Evolutionary conservation across 208 protist species (phyloP).

Genomic region (Trichomonas tenax): DNA sequence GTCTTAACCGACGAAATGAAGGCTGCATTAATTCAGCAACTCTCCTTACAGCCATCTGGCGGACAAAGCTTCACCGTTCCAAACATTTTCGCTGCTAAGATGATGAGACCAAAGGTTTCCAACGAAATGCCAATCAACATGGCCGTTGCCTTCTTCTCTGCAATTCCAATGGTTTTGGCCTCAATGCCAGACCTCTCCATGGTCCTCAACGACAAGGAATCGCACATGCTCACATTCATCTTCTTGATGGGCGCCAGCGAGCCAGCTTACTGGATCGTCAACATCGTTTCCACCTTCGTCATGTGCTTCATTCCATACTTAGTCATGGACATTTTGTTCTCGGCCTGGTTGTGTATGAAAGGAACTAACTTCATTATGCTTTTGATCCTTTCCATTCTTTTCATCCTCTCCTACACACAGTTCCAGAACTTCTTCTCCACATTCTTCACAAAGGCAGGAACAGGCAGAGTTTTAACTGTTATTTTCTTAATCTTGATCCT

Average conservation of each 20-base stretch:
- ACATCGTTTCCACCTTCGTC: background rate
- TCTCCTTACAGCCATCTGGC: background rate
- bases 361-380: background rate
- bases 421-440: background rate
- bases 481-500: background rate
- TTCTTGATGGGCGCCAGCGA: background rate
- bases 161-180: background rate
- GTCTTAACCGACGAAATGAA: background rate
- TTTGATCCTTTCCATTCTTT: background rate
- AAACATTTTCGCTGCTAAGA: background rate
- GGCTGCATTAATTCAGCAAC: background rate
- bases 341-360: background rate
- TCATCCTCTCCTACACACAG: background rate
- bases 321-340: background rate
- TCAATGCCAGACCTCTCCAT: background rate
- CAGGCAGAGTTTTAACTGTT: background rate
- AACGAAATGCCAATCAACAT: background rate
- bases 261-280: background rate
- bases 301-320: constrained; percentile 6
- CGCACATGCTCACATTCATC: background rate
- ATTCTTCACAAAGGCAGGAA: background rate
- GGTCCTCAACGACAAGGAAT: background rate
- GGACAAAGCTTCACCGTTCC: background rate
- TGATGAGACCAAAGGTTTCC: background rate
- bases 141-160: background rate